Evolutionary conservation across 805 yeast species (phyloP).

Genomic region (Metschnikowia colocasiae): DNA sequence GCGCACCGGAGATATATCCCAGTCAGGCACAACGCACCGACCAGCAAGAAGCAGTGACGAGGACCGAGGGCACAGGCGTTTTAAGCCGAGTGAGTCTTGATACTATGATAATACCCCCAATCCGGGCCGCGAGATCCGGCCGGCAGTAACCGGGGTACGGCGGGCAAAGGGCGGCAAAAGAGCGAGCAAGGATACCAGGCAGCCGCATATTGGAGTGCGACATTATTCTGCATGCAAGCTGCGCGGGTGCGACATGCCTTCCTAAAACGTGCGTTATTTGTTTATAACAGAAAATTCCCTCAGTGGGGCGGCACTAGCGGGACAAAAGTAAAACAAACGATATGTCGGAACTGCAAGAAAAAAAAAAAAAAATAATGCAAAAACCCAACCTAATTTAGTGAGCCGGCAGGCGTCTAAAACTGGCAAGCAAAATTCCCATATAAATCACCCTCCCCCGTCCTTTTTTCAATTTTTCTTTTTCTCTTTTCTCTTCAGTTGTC

Average conservation of each 20-base stretch:
- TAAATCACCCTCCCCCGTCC: conserved; percentile 16
- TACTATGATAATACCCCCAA: no score
- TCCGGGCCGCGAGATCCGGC: no score
- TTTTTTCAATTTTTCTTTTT: conserved; percentile 6
- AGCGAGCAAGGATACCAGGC: not conserved
- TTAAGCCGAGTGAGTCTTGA: no score
- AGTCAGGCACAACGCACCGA: not conserved
- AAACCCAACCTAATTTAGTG: conserved; percentile 4
- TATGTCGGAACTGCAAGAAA: conserved; percentile 7
- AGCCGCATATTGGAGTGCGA: not conserved
- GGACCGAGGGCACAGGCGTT: no score
- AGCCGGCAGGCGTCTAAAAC: conserved; percentile 6
- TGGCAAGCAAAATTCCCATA: conserved; percentile 12
- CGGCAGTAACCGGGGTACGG: not conserved
- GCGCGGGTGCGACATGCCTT: conserved; percentile 13
- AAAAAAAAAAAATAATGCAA: conserved; percentile 7
- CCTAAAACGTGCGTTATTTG: conserved; percentile 21
- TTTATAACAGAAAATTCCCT: conserved; percentile 21
- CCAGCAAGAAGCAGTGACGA: no score
- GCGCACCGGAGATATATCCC: conserved; percentile 6
- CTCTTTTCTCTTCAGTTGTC: conserved; percentile 16
- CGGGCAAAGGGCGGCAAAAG: not conserved
- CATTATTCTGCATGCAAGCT: conserved; percentile 2
- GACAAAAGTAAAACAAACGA: conserved; percentile 9
- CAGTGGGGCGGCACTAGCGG: conserved; percentile 12